Evolutionary conservation across 2,329 filamentous ascomycete genomes (phyloP).

Genomic region (Cladophialophora carrionii): DNA sequence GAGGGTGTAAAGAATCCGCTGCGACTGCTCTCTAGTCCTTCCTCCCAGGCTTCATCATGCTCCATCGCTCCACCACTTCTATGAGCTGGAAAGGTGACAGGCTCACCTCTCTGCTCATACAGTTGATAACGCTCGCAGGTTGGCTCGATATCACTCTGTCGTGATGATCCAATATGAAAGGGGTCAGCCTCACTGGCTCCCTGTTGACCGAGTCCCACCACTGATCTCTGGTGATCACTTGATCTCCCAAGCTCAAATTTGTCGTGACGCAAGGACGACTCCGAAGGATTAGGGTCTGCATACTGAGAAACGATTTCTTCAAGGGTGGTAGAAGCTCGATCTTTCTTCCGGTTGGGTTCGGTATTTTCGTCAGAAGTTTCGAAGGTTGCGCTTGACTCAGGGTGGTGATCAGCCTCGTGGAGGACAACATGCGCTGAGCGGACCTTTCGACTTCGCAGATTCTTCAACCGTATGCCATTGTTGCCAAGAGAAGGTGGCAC

Average conservation of each 20-base stretch:
- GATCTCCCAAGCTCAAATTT: not conserved
- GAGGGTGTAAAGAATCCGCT: slow-evolving; percentile 31
- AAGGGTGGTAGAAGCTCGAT: slow-evolving; percentile 20
- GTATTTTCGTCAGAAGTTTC: slow-evolving; percentile 20
- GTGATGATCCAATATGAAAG: not conserved
- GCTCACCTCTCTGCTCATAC: not conserved
- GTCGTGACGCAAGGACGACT: not conserved
- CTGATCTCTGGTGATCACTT: not conserved
- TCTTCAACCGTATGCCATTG: slow-evolving; percentile 18
- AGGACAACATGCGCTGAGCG: slow-evolving; percentile 27
- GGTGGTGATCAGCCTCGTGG: slow-evolving; percentile 26
- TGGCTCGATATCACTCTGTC: not conserved
- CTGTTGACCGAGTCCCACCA: not conserved
- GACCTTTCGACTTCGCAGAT: slow-evolving; percentile 21
- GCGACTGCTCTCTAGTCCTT: slow-evolving; percentile 24
- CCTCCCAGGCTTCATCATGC: slow-evolving; percentile 23
- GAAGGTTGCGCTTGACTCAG: slow-evolving; percentile 32
- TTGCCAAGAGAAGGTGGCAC: slow-evolving; percentile 3
- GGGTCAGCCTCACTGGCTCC: not conserved
- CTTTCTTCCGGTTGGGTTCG: not conserved
- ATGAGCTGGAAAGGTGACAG: not conserved
- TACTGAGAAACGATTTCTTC: slow-evolving; percentile 34
- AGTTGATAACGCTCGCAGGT: not conserved
- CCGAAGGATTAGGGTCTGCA: slow-evolving; percentile 10
- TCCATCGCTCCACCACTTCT: not conserved